Percentiles rank a stretch among this genome's conserved stretches.
Conservation (phyloP, 2,329 filamentous ascomycete genomes). For the Pezicula rhizophila region DNA sequence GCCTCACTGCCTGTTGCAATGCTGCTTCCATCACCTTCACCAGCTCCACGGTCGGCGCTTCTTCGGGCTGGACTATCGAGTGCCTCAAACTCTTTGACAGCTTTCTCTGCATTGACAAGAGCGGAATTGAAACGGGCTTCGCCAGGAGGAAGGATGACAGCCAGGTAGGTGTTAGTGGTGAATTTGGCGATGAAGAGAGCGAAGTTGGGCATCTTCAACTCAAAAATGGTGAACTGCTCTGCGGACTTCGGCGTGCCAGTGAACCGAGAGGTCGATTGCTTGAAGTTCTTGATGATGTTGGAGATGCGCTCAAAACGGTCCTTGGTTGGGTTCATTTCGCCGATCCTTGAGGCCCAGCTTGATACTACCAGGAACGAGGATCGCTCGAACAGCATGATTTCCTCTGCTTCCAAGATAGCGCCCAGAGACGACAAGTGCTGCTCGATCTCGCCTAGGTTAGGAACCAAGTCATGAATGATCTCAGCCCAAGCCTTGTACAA, state of each 20-base stretch:
- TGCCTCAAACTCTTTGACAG: slow-evolving; percentile 72
- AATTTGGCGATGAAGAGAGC: slow-evolving; percentile 94
- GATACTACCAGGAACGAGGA: slow-evolving; percentile 97
- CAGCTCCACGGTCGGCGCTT: slow-evolving; percentile 15
- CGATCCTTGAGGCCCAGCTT: slow-evolving; percentile 72
- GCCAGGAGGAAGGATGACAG: slow-evolving; percentile 83
- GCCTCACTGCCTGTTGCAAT: not conserved
- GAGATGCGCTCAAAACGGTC: slow-evolving; percentile 93
- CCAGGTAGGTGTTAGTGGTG: slow-evolving; percentile 95
- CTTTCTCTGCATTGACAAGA: slow-evolving; percentile 83
- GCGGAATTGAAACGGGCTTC: slow-evolving; percentile 89
- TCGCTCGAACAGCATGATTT: slow-evolving; percentile 89
- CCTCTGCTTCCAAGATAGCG: slow-evolving; percentile 82
- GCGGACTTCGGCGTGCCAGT: slow-evolving; percentile 75
- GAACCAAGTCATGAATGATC: slow-evolving; percentile 97
- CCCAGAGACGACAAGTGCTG: slow-evolving; percentile 77
- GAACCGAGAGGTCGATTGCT: slow-evolving; percentile 73
- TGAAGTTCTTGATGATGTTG: slow-evolving; percentile 98
- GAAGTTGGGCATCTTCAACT: slow-evolving; percentile 75
- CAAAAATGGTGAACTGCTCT: slow-evolving; percentile 75
- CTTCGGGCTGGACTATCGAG: slow-evolving; percentile 46
- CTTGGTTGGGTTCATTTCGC: slow-evolving; percentile 75
- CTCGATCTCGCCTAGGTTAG: slow-evolving; percentile 85
- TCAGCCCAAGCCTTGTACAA: slow-evolving; percentile 97
- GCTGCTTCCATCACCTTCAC: not conserved